Base-by-base conservation (phyloP, 495 filamentous ascomycete species). In the Physcia stellaris region DNA sequence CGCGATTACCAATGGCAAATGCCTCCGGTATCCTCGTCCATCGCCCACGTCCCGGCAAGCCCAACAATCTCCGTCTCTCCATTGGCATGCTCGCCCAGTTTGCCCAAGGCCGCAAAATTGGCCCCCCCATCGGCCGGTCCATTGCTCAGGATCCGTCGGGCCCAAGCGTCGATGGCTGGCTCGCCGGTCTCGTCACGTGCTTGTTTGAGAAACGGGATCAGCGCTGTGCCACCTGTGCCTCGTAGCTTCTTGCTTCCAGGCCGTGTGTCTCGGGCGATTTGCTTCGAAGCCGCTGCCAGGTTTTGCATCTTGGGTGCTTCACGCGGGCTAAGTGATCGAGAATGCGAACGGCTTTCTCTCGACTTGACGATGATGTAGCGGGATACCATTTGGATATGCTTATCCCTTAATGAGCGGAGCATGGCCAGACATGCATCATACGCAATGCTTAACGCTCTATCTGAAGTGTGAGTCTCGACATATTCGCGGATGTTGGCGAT, bases 131-230 rank as follows among this genome's bases (percentile, higher is more conserved):
- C 57, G 0, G 43, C 51, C 1, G 66, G 62, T 0, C 63, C 64
- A 35, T 70, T 73, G 39, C 70, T 82, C 54, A 92, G 72, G 40
- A 93, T 64, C 20, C 80, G 66, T 46, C 68, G 66, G 1, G 83
- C 79, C 86, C 86, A 93, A 2, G 73, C 68, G 47, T 88, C 80
- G 17, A 95, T 77, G 7, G 86, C 83, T 6, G 85, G 83, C 56
- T 96, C 90, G 28, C 85, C 82, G 4, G 88, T 96, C 64, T 99
- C 90, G 52, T 96, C 88, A 3, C 88, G 70, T 2, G 88, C 87
- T 56, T 96, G 88, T 53, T 93, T 93, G 36, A 96, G 63, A 54
- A 96, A 96, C 0, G 86, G 83, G 39, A 95, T 94, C 43, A 96
- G 61, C 2, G 86, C 80, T 0, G 88, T 95, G 6, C 88, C 88